Conservation (phyloP, 352 stramenopile genomes). For the Aphanomyces astaci region DNA sequence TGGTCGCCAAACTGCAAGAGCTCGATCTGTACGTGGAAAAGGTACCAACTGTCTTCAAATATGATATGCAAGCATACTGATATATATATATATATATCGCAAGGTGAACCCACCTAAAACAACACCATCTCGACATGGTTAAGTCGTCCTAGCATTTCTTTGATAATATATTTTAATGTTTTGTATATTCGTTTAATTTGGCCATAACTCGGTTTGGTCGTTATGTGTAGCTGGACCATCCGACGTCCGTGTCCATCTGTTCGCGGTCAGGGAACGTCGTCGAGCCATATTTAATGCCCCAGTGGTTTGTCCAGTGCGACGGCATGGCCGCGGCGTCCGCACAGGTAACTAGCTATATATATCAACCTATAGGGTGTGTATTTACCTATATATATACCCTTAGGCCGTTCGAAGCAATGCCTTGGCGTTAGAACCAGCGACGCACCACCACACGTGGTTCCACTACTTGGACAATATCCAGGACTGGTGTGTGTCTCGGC, state of each 20-base stretch:
- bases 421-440: constrained; percentile 91
- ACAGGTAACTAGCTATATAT: background rate
- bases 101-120: too few relatives aligned
- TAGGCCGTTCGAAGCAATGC: constrained; percentile 92
- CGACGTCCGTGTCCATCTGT: constrained; percentile 90
- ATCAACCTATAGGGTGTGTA: too few relatives aligned
- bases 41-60: too few relatives aligned
- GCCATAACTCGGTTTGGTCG: too few relatives aligned
- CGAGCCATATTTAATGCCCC: constrained; percentile 97
- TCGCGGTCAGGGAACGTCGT: constrained; percentile 97
- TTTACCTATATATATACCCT: too few relatives aligned
- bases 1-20: constrained; percentile 89
- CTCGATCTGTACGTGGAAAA: constrained; percentile 90
- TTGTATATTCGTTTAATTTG: too few relatives aligned
- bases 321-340: constrained; percentile 89
- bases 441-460: constrained; percentile 93
- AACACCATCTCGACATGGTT: too few relatives aligned
- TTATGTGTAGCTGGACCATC: constrained; percentile 16
- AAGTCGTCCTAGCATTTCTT: too few relatives aligned
- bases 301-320: constrained; percentile 98
- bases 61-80: too few relatives aligned
- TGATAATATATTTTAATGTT: too few relatives aligned
- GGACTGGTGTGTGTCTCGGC: constrained; percentile 98
- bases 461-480: constrained; percentile 98
- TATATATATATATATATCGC: too few relatives aligned